These are phyloP conservation scores for Corchorus olitorius DNA, from an alignment of 345 rosid species.

Conservation along the genomic window DNA sequence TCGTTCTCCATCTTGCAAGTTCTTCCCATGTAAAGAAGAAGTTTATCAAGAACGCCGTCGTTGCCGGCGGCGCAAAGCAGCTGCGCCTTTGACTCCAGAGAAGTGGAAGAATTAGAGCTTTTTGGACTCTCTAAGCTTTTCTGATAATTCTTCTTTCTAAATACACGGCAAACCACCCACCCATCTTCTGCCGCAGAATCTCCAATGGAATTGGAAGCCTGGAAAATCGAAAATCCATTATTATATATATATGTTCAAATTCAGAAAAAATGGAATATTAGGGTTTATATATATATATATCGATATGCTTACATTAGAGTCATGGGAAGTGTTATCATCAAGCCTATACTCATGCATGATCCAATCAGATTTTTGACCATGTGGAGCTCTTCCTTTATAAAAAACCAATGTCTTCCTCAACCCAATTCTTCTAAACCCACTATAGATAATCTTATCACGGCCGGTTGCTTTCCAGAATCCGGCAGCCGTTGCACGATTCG, in stretches of 20 bases:
- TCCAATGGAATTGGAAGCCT: conserved; percentile 45
- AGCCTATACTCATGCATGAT: conserved; percentile 98
- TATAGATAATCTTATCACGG: conserved; percentile 86
- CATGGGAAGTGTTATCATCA: conserved; percentile 52
- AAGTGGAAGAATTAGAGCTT: conserved; percentile 45
- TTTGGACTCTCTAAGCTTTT: conserved; percentile 79
- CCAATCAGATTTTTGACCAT: conserved; percentile 97
- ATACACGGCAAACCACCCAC: conserved; percentile 96
- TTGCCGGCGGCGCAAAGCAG: conserved; percentile 36
- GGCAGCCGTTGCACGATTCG: conserved; percentile 88
- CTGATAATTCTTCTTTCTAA: conserved; percentile 88
- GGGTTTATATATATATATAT: no score
- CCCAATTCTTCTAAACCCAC: conserved; percentile 73
- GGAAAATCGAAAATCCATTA: neutral
- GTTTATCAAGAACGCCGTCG: conserved; percentile 61
- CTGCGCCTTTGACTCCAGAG: conserved; percentile 49
- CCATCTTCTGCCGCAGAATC: conserved; percentile 79
- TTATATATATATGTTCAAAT: no score
- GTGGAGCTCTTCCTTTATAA: conserved; percentile 95
- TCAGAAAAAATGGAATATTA: no score
- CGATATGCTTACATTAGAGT: conserved; percentile 43
- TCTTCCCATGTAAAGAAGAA: conserved; percentile 71
- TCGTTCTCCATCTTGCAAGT: conserved; percentile 61
- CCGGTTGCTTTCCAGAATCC: conserved; percentile 99
- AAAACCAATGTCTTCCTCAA: conserved; percentile 92